Percentiles rank a stretch among this genome's conserved stretches.
These are phyloP conservation scores for Rhynchosporium agropyri DNA, from an alignment of 2,329 filamentous ascomycete species.

Conservation along the genomic window DNA sequence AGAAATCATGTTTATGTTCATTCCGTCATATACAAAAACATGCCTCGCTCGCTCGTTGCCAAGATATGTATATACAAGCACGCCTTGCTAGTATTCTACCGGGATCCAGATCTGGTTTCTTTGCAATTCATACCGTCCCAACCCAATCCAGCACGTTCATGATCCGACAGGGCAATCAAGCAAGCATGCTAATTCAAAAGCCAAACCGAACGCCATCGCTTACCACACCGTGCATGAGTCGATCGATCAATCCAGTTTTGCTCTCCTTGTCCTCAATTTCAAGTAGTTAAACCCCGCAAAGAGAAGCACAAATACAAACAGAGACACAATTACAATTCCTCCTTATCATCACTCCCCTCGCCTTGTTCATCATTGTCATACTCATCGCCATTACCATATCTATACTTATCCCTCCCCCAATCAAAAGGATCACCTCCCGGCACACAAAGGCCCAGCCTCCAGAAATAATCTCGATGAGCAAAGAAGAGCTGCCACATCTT, in stretches of 20 bases:
- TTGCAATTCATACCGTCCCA: no score
- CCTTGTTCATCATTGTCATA: neutral
- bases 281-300: neutral
- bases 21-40: no score
- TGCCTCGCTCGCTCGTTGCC: no score
- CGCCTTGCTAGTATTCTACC: no score
- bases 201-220: no score
- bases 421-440: conserved; percentile 74
- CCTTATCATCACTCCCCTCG: conserved; percentile 5
- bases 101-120: no score
- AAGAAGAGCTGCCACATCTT: conserved; percentile 93
- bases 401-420: conserved; percentile 60
- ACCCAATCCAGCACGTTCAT: no score
- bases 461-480: conserved; percentile 95
- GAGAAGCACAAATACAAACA: neutral
- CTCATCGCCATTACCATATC: conserved; percentile 41
- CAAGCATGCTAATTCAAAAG: no score
- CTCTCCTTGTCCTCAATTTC: neutral
- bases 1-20: no score
- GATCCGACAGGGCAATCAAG: no score
- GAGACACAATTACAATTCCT: conserved; percentile 15
- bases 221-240: no score
- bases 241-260: neutral
- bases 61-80: no score
- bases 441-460: conserved; percentile 86